phyloP scores from a whole-genome alignment of 768 basidiomycete species.

The Scleroderma bovista region DNA sequence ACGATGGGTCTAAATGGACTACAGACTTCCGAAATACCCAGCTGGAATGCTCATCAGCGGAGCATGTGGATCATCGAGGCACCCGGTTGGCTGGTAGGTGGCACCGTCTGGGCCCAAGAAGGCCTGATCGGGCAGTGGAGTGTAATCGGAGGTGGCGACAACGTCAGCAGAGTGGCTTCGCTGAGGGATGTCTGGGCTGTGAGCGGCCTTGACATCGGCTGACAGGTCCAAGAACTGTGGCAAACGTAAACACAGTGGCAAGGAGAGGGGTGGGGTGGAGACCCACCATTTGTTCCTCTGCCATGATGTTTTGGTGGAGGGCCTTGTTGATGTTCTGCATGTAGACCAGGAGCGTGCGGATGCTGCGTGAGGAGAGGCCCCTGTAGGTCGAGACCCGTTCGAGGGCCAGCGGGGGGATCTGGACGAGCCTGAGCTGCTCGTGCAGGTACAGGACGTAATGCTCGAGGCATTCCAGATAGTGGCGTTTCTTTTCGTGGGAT shows the following conservation, averaged over 20 bases:
- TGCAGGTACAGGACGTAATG: conserved; percentile 65
- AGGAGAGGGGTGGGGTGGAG: not conserved
- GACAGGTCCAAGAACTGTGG: conserved; percentile 27
- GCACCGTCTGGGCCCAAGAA: conserved; percentile 4
- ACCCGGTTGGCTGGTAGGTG: not conserved
- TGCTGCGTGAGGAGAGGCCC: conserved; percentile 57
- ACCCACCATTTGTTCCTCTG: conserved; percentile 53
- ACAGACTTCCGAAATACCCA: not conserved
- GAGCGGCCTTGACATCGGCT: conserved; percentile 21
- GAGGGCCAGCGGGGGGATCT: conserved; percentile 40
- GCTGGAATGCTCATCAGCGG: not conserved
- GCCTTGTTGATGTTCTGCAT: conserved; percentile 54
- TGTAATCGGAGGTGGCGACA: conserved; percentile 8
- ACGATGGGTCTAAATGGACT: not conserved
- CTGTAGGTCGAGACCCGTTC: conserved; percentile 47
- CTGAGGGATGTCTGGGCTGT: conserved; percentile 19
- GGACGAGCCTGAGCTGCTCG: conserved; percentile 50
- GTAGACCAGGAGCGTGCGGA: conserved; percentile 66
- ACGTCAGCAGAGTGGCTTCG: conserved; percentile 29
- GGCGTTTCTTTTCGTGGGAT: conserved; percentile 72
- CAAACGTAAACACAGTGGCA: not conserved
- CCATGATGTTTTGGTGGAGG: conserved; percentile 43
- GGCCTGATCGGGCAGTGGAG: conserved; percentile 2
- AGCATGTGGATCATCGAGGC: not conserved
- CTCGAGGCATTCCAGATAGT: conserved; percentile 69